Evolutionary conservation across 2,329 filamentous ascomycete species (phyloP), one percentile per base, ranked within the genome.

Genomic region (Xylaria sp.): DNA sequence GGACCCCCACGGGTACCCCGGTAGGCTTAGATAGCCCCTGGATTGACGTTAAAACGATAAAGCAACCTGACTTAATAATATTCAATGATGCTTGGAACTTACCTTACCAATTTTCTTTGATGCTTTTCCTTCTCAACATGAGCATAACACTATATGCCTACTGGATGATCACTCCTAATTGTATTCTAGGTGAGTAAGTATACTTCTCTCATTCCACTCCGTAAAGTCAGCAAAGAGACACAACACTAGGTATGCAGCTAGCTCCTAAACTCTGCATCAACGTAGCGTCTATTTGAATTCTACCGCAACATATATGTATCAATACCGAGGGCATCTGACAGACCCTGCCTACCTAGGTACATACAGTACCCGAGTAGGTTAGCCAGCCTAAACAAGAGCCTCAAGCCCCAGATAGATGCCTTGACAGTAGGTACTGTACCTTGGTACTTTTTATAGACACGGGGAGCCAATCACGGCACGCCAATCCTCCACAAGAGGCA

Each of bases 401-500:
- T 23, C 55, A 44, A 15, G 37, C 15, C 13, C 55, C 39, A n/a
- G n/a, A n/a, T n/a, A 32, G 23, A 28, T 54, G 57, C 25, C 10
- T 23, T 39, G 8, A n/a, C 15, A 12, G 6, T 37, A 55, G 25
- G 50, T 52, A 52, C 20, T 50, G 25, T 18, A 15, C 13, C 9
- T 28, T 32, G 23, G 25, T 52, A 52, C 5, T 18, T 8, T 18
- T 7, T 8, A 9, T 8, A 55, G 13, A 5, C 23, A 18, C 20
- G 4, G 13, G 15, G 28, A n/a, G 39, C 66, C 66, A 69, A 69
- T 69, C 56, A 69, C 63, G 34, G 57, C 5, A 2, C 57, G 48
- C 51, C 37, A 65, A 65, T 50, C 58, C 52, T 48, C 66, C 66
- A 69, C 66, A 69, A 69, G 63, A 69, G 66, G 66, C 62, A 69